A percentile compares a stretch with the other conserved stretches of the same genome.
phyloP scores from a whole-genome alignment of 306 rosid species.

The Boehmeria nivea region DNA sequence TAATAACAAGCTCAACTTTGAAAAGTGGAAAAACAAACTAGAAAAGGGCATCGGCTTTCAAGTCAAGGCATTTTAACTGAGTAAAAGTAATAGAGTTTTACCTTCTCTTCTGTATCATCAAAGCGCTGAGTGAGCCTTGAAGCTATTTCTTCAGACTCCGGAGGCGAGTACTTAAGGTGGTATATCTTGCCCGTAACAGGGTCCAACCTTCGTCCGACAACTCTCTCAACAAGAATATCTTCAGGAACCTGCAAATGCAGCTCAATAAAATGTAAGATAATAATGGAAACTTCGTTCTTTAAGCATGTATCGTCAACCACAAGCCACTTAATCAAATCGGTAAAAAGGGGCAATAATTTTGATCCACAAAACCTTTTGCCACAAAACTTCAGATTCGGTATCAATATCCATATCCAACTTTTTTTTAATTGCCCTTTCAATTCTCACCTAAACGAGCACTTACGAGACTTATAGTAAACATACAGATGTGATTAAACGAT shows the following conservation, averaged over 20 bases:
- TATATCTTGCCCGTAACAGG: slow-evolving; percentile 89
- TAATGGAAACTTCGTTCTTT: neutral
- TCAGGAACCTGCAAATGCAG: slow-evolving; percentile 66
- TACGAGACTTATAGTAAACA: too few relatives aligned
- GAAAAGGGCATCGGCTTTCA: neutral
- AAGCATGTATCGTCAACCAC: neutral
- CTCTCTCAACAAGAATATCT: slow-evolving; percentile 84
- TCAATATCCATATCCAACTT: too few relatives aligned
- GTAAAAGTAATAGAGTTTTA: slow-evolving; percentile 12
- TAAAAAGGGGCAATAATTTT: neutral
- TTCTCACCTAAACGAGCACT: too few relatives aligned
- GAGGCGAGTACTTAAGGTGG: slow-evolving; percentile 88
- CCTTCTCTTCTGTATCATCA: slow-evolving; percentile 95
- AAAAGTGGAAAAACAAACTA: neutral
- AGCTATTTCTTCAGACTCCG: slow-evolving; percentile 72
- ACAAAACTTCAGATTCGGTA: neutral
- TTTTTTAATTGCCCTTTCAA: too few relatives aligned
- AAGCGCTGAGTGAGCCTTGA: slow-evolving; percentile 90
- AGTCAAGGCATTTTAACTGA: slow-evolving; percentile 5
- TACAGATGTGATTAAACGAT: too few relatives aligned
- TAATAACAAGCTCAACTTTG: neutral
- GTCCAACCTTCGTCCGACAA: slow-evolving; percentile 86
- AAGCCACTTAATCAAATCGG: neutral
- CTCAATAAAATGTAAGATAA: neutral
- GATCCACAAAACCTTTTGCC: neutral